Percentiles rank a stretch among this genome's conserved stretches.
Evolutionary conservation across 805 yeast genomes (phyloP).

Genomic region (Wickerhamiella domercqiae): DNA sequence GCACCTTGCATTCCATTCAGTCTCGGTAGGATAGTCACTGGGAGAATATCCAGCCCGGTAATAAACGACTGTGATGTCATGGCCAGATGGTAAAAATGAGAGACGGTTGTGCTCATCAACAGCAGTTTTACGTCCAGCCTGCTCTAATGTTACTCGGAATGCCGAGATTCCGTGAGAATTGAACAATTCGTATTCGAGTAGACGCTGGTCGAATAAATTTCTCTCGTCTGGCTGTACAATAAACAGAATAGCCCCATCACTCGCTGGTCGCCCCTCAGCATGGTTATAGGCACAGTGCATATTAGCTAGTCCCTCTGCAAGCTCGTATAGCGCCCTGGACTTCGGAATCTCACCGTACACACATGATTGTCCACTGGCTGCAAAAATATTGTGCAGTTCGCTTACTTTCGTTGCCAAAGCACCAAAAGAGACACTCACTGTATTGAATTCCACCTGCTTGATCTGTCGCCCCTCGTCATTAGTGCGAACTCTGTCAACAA

Average conservation of each 20-base stretch:
- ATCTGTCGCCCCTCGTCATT: slow-evolving; percentile 31
- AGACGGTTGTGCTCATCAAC: slow-evolving; percentile 27
- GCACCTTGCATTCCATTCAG: slow-evolving; percentile 66
- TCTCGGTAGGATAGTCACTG: slow-evolving; percentile 48
- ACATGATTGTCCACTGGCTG: slow-evolving; percentile 26
- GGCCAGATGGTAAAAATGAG: slow-evolving; percentile 37
- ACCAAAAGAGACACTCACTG: slow-evolving; percentile 90
- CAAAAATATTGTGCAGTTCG: slow-evolving; percentile 45
- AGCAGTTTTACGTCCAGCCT: slow-evolving; percentile 33
- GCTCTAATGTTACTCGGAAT: slow-evolving; percentile 50
- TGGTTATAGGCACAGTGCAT: slow-evolving; percentile 42
- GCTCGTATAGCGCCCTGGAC: slow-evolving; percentile 44
- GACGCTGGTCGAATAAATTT: slow-evolving; percentile 84
- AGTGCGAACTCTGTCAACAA: slow-evolving; percentile 35
- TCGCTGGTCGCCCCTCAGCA: slow-evolving; percentile 8
- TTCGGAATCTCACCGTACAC: slow-evolving; percentile 37
- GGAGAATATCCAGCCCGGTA: slow-evolving; percentile 86
- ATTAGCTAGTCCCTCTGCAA: slow-evolving; percentile 55
- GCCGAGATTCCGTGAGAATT: slow-evolving; percentile 41
- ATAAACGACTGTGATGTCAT: slow-evolving; percentile 77
- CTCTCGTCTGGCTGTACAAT: slow-evolving; percentile 76
- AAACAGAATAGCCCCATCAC: slow-evolving; percentile 39
- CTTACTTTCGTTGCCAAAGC: slow-evolving; percentile 76
- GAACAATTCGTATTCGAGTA: slow-evolving; percentile 56
- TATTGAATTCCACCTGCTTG: slow-evolving; percentile 92